phyloP scores from a whole-genome alignment of 1,139 yeast genomes.

The Candida anutae region DNA sequence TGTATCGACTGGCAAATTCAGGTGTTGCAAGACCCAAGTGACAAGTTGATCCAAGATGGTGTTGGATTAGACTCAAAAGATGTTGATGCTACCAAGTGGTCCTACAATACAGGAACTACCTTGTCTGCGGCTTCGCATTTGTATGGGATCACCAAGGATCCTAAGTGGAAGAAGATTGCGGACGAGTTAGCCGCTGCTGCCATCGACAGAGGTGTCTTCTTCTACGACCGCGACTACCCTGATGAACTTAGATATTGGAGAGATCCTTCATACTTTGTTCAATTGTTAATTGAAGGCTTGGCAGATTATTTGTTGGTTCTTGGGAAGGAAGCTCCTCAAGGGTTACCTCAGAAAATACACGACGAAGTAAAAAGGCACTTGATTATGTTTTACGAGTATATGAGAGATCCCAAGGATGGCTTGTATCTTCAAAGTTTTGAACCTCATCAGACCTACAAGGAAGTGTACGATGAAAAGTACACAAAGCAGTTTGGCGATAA shows the following conservation, averaged over 20 bases:
- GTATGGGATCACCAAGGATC: slow-evolving; percentile 45
- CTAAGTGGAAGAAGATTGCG: slow-evolving; percentile 50
- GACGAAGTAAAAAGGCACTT: slow-evolving; percentile 44
- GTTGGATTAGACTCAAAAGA: slow-evolving; percentile 41
- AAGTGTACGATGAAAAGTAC: slow-evolving; percentile 42
- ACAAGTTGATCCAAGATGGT: slow-evolving; percentile 58
- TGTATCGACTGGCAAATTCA: slow-evolving; percentile 51
- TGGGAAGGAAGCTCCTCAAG: slow-evolving; percentile 38
- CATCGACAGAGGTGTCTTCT: slow-evolving; percentile 46
- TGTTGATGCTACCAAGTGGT: slow-evolving; percentile 50
- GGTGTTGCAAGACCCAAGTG: slow-evolving; percentile 45
- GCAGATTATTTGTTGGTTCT: slow-evolving; percentile 55
- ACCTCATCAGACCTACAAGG: slow-evolving; percentile 47
- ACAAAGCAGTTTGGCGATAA: slow-evolving; percentile 48
- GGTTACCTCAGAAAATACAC: slow-evolving; percentile 26
- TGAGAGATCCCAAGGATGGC: slow-evolving; percentile 53
- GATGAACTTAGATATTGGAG: slow-evolving; percentile 54
- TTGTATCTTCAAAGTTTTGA: slow-evolving; percentile 57
- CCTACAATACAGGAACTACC: slow-evolving; percentile 67
- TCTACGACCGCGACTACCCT: slow-evolving; percentile 61
- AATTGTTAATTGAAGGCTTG: slow-evolving; percentile 58
- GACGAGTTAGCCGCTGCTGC: slow-evolving; percentile 54
- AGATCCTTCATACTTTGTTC: slow-evolving; percentile 58
- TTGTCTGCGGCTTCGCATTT: slow-evolving; percentile 48
- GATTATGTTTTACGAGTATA: slow-evolving; percentile 47